Evolutionary conservation across 2,329 filamentous ascomycete species (phyloP).

Genomic region (Endocalyx cinctus): DNA sequence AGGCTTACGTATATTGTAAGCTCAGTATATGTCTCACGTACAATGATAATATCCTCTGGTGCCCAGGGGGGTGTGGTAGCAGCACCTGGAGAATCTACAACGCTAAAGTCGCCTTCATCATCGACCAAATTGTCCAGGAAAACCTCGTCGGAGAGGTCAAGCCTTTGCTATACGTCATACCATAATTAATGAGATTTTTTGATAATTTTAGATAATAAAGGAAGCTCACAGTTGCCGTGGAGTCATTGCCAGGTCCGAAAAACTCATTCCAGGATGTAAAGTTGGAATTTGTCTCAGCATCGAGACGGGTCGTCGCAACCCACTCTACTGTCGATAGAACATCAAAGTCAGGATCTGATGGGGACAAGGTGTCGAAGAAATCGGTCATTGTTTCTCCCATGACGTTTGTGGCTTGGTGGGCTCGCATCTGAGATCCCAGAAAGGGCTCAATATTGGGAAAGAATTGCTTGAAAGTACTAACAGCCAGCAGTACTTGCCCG

Average conservation of each 20-base stretch:
- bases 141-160: constrained; percentile 7
- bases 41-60: constrained; percentile 14
- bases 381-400: constrained; percentile 11
- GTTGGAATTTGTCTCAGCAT: constrained; percentile 14
- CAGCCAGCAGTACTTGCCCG: constrained; percentile 11
- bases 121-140: constrained; percentile 4
- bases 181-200: too few relatives aligned
- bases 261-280: constrained; percentile 19
- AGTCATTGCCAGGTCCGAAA: constrained; percentile 6
- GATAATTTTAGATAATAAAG: too few relatives aligned
- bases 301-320: constrained; percentile 14
- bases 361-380: constrained; percentile 4
- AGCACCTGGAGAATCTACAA: not conserved
- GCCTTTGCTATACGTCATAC: too few relatives aligned
- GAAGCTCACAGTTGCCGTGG: too few relatives aligned
- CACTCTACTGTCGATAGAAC: constrained; percentile 14
- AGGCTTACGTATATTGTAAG: too few relatives aligned
- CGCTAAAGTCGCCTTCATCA: not conserved
- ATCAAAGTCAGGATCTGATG: constrained; percentile 1
- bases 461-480: constrained; percentile 16
- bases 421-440: constrained; percentile 14
- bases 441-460: constrained; percentile 16
- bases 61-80: constrained; percentile 3
- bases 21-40: constrained; percentile 6
- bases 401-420: constrained; percentile 11